Evolutionary conservation across 129 eudicot genomes (phyloP).

Genomic region (Arctium minus): DNA sequence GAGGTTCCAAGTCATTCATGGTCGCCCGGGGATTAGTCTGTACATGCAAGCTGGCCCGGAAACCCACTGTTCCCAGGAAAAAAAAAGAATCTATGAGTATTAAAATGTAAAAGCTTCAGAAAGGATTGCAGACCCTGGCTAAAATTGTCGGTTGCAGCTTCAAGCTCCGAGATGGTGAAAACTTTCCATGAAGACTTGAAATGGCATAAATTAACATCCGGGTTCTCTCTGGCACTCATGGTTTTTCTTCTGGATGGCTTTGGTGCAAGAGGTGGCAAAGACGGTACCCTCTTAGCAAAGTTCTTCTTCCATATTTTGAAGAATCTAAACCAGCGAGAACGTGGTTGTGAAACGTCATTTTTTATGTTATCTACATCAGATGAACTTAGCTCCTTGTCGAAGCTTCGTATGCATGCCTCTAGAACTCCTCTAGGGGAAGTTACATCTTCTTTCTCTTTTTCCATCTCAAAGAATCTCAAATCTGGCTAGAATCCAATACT

Average conservation of each 20-base stretch:
- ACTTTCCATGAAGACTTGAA: constrained; percentile 57
- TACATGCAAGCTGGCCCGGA: no score
- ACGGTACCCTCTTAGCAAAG: constrained; percentile 39
- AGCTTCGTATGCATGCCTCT: constrained; percentile 38
- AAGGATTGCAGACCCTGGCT: constrained; percentile 43
- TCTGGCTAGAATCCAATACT: constrained; percentile 40
- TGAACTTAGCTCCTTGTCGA: constrained; percentile 33
- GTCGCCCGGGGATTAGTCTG: no score
- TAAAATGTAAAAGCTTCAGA: neutral
- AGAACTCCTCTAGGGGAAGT: constrained; percentile 56
- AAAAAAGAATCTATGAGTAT: neutral
- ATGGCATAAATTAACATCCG: constrained; percentile 30
- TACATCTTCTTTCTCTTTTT: constrained; percentile 42
- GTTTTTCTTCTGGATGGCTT: constrained; percentile 38
- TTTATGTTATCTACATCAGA: constrained; percentile 16
- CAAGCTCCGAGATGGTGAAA: constrained; percentile 51
- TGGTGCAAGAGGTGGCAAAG: constrained; percentile 42
- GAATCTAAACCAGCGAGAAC: constrained; percentile 57
- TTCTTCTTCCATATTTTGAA: constrained; percentile 47
- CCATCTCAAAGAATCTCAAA: constrained; percentile 54
- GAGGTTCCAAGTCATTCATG: no score
- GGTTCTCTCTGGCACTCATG: constrained; percentile 28
- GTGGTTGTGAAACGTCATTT: constrained; percentile 22
- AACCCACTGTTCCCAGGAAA: no score
- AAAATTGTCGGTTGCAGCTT: constrained; percentile 55